Percentiles rank a stretch among this genome's conserved stretches.
Evolutionary conservation across 2,329 filamentous ascomycete species (phyloP).

Genomic region (Alternaria metachromatica): DNA sequence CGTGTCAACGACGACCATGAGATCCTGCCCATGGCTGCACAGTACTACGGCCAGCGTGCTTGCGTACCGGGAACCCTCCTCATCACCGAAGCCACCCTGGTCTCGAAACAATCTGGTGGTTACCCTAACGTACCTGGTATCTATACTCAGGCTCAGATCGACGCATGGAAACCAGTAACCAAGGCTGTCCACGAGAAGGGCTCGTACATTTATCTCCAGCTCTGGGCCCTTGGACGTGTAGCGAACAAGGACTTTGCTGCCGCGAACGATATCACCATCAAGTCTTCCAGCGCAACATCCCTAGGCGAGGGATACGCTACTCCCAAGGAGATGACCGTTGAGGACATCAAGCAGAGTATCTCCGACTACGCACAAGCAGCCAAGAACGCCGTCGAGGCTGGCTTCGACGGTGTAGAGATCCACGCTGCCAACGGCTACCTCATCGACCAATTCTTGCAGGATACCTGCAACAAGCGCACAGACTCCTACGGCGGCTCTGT

Average conservation of each 20-base stretch:
- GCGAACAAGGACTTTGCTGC: constrained; percentile 50
- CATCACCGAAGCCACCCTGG: constrained; percentile 65
- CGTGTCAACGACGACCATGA: constrained; percentile 57
- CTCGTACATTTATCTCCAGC: constrained; percentile 66
- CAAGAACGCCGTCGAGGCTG: constrained; percentile 56
- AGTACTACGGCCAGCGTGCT: constrained; percentile 64
- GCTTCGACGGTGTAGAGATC: constrained; percentile 67
- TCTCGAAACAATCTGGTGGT: constrained; percentile 55
- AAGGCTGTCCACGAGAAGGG: constrained; percentile 69
- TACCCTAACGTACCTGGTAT: constrained; percentile 64
- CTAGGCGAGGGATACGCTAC: constrained; percentile 52
- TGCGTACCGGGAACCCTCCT: constrained; percentile 62
- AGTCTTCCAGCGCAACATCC: constrained; percentile 41
- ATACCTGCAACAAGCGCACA: constrained; percentile 61
- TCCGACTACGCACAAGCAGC: constrained; percentile 52
- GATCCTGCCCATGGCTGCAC: constrained; percentile 50
- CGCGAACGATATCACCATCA: constrained; percentile 44
- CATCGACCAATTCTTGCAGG: constrained; percentile 69
- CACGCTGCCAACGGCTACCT: constrained; percentile 71
- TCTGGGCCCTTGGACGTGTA: constrained; percentile 67
- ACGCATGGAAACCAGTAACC: constrained; percentile 66
- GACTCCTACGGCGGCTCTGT: constrained; percentile 58
- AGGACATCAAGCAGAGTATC: constrained; percentile 50
- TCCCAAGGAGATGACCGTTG: constrained; percentile 48
- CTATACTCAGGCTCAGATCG: constrained; percentile 56